Evolutionary conservation across 1,284 basidiomycete species (phyloP).

Genomic region (Pyrrhoderma lamaoense): DNA sequence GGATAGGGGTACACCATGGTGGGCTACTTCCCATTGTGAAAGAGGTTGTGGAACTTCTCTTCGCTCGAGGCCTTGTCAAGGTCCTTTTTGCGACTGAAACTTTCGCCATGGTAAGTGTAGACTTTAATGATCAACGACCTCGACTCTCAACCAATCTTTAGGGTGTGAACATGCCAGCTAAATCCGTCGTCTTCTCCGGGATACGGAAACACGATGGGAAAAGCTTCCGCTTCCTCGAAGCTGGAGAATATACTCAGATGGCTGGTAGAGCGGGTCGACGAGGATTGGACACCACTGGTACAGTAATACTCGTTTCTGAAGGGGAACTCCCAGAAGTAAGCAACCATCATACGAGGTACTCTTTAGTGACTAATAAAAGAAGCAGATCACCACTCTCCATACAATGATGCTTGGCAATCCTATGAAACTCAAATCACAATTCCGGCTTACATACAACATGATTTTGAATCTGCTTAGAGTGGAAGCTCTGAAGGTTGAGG

Average conservation of each 20-base stretch:
- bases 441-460: slow-evolving; percentile 99
- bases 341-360: slow-evolving; percentile 5
- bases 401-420: slow-evolving; percentile 94
- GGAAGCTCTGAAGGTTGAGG: slow-evolving; percentile 93
- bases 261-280: slow-evolving; percentile 95
- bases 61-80: slow-evolving; percentile 94
- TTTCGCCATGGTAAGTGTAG: slow-evolving; percentile 83
- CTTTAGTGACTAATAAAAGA: slow-evolving; percentile 12
- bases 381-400: slow-evolving; percentile 64
- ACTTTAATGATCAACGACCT: not conserved
- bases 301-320: slow-evolving; percentile 85
- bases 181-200: slow-evolving; percentile 92
- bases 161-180: slow-evolving; percentile 99
- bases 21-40: slow-evolving; percentile 96
- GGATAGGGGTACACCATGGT: slow-evolving; percentile 97
- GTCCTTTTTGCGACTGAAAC: slow-evolving; percentile 98
- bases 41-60: slow-evolving; percentile 95
- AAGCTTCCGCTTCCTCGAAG: slow-evolving; percentile 83
- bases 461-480: slow-evolving; percentile 95
- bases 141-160: slow-evolving; percentile 27
- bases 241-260: slow-evolving; percentile 98
- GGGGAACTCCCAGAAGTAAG: slow-evolving; percentile 84
- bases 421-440: slow-evolving; percentile 92
- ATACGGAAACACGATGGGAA: slow-evolving; percentile 96
- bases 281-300: slow-evolving; percentile 92